Percentiles rank a stretch among this genome's conserved stretches.
These are phyloP conservation scores for Amniculicola lignicola DNA, from an alignment of 495 filamentous ascomycete genomes.

Conservation along the genomic window DNA sequence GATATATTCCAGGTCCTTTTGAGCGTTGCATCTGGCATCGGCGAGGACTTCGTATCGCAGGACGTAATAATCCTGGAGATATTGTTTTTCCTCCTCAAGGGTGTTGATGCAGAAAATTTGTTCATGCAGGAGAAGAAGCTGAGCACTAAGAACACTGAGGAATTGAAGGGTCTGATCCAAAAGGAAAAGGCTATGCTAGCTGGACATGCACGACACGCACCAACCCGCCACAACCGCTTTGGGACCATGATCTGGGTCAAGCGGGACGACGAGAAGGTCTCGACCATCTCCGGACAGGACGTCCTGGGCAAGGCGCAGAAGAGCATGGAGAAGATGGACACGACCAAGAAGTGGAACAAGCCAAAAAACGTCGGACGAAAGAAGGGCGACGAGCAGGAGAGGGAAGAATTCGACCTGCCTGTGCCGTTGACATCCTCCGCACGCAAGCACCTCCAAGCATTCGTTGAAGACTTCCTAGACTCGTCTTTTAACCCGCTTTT, in stretches of 20 bases:
- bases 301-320: slow-evolving; percentile 69
- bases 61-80: slow-evolving; percentile 84
- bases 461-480: slow-evolving; percentile 93
- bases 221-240: slow-evolving; percentile 88
- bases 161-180: slow-evolving; percentile 67
- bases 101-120: slow-evolving; percentile 77
- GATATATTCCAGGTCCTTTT: slow-evolving; percentile 83
- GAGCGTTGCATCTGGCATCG: slow-evolving; percentile 84
- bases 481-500: slow-evolving; percentile 95
- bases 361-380: slow-evolving; percentile 59
- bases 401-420: slow-evolving; percentile 71
- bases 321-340: slow-evolving; percentile 83
- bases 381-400: slow-evolving; percentile 60
- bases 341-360: slow-evolving; percentile 83
- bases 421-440: slow-evolving; percentile 65
- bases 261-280: slow-evolving; percentile 69
- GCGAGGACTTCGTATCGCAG: slow-evolving; percentile 84
- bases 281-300: slow-evolving; percentile 84
- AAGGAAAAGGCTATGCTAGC: slow-evolving; percentile 79
- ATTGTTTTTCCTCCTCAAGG: slow-evolving; percentile 87
- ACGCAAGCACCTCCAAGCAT: slow-evolving; percentile 67
- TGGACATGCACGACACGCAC: slow-evolving; percentile 72
- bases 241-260: slow-evolving; percentile 98
- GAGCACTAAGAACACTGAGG: slow-evolving; percentile 62
- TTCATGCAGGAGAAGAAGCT: slow-evolving; percentile 78